phyloP scores from a whole-genome alignment of 2,329 filamentous ascomycete genomes.

The Colletotrichum camelliae region DNA sequence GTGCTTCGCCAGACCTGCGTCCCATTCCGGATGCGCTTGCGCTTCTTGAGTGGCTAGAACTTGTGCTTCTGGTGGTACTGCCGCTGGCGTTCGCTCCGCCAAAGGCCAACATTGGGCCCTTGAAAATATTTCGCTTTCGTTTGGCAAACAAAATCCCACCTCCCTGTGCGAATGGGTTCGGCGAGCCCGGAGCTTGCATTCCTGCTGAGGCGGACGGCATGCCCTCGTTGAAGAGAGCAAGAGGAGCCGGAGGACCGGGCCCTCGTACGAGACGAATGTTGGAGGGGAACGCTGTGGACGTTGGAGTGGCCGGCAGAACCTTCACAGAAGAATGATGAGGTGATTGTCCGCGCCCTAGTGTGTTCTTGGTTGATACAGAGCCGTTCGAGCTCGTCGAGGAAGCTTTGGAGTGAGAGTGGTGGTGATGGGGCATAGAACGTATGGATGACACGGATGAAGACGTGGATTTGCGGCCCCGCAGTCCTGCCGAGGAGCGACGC shows the following conservation, averaged over 20 bases:
- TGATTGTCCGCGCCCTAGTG: slow-evolving; percentile 68
- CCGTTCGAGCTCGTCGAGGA: slow-evolving; percentile 88
- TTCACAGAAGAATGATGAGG: slow-evolving; percentile 93
- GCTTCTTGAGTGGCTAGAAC: slow-evolving; percentile 55
- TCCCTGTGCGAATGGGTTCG: slow-evolving; percentile 57
- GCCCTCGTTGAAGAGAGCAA: slow-evolving; percentile 63
- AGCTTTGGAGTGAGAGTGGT: slow-evolving; percentile 90
- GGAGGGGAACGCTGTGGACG: slow-evolving; percentile 75
- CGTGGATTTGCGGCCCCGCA: slow-evolving; percentile 92
- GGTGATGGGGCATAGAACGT: slow-evolving; percentile 86
- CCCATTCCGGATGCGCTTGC: slow-evolving; percentile 69
- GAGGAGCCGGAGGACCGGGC: slow-evolving; percentile 53
- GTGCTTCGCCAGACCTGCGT: slow-evolving; percentile 74
- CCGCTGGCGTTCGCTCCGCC: slow-evolving; percentile 42
- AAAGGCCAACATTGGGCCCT: slow-evolving; percentile 74
- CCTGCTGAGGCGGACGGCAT: slow-evolving; percentile 46
- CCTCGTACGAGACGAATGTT: slow-evolving; percentile 84
- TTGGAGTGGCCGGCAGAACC: slow-evolving; percentile 91
- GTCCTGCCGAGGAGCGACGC: slow-evolving; percentile 79
- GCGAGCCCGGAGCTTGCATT: slow-evolving; percentile 53
- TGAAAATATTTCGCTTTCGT: slow-evolving; percentile 81
- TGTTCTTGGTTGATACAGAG: slow-evolving; percentile 73
- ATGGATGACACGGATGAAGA: slow-evolving; percentile 95
- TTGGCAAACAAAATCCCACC: slow-evolving; percentile 78
- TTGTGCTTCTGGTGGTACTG: slow-evolving; percentile 39